Evolutionary conservation across 768 basidiomycete genomes (phyloP).

Genomic region (Lactarius vividus): DNA sequence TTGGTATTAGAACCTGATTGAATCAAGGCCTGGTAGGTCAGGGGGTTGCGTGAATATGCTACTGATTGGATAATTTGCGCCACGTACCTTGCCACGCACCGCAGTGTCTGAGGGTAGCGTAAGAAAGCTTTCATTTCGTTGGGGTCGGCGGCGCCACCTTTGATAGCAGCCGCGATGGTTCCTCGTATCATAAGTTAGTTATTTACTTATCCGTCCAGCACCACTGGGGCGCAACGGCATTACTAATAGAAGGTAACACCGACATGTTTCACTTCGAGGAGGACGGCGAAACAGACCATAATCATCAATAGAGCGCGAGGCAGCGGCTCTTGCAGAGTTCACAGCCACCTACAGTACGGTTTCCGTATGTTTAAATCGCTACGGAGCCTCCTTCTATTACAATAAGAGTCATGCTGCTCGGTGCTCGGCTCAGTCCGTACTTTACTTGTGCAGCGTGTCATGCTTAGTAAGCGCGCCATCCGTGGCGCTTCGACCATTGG

Average conservation of each 20-base stretch:
- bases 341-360: not conserved
- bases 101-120: not conserved
- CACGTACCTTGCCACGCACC: not conserved
- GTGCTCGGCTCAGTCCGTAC: not conserved
- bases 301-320: not conserved
- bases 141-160: not conserved
- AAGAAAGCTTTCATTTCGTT: not conserved
- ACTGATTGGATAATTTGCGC: not conserved
- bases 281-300: not conserved
- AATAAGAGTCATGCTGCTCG: not conserved
- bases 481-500: too few relatives aligned
- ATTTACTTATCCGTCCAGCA: not conserved
- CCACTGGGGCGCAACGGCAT: not conserved
- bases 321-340: not conserved
- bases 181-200: not conserved
- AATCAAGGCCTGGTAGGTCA: not conserved
- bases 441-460: not conserved
- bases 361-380: not conserved
- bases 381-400: not conserved
- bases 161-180: not conserved
- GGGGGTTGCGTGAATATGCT: not conserved
- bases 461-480: not conserved
- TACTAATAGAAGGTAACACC: not conserved
- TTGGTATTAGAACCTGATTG: not conserved
- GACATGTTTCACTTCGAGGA: not conserved